phyloP scores from a whole-genome alignment of 306 rosid species.

The Ormosia semicastrata region DNA sequence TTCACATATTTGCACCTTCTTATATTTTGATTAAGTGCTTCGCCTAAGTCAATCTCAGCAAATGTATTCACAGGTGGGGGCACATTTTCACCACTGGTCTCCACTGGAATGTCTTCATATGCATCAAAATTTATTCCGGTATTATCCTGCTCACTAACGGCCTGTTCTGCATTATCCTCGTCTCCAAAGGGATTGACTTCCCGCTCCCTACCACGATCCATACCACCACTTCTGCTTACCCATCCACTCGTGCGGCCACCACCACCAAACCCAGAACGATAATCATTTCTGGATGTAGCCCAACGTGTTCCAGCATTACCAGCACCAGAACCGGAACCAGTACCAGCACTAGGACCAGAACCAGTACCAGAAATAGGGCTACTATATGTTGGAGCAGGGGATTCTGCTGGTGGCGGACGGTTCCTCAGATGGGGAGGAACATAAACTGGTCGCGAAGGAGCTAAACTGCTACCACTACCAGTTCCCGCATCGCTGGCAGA shows the following conservation, averaged over 20 bases:
- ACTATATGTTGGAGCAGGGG: slow-evolving; percentile 40
- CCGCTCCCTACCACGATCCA: slow-evolving; percentile 64
- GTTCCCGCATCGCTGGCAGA: slow-evolving; percentile 34
- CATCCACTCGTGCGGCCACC: slow-evolving; percentile 52
- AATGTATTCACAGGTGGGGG: slow-evolving; percentile 67
- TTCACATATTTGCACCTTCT: slow-evolving; percentile 71
- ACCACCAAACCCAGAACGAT: slow-evolving; percentile 47
- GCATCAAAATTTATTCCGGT: slow-evolving; percentile 70
- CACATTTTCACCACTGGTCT: slow-evolving; percentile 66
- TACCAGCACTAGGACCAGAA: slow-evolving; percentile 25
- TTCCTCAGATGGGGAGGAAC: slow-evolving; percentile 73
- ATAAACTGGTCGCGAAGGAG: slow-evolving; percentile 43
- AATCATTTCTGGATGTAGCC: slow-evolving; percentile 40
- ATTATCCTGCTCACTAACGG: slow-evolving; percentile 50
- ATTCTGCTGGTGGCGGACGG: slow-evolving; percentile 41
- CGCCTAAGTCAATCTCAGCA: slow-evolving; percentile 73
- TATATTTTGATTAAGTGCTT: slow-evolving; percentile 56
- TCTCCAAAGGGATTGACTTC: slow-evolving; percentile 64
- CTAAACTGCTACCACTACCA: slow-evolving; percentile 17
- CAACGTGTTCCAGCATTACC: slow-evolving; percentile 45
- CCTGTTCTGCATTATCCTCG: slow-evolving; percentile 42
- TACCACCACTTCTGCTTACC: slow-evolving; percentile 54
- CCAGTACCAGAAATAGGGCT: slow-evolving; percentile 35
- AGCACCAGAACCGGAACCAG: slow-evolving; percentile 31
- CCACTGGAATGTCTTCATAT: slow-evolving; percentile 68